Evolutionary conservation across 2,329 filamentous ascomycete genomes (phyloP).

Genomic region (Diaporthe vexans): DNA sequence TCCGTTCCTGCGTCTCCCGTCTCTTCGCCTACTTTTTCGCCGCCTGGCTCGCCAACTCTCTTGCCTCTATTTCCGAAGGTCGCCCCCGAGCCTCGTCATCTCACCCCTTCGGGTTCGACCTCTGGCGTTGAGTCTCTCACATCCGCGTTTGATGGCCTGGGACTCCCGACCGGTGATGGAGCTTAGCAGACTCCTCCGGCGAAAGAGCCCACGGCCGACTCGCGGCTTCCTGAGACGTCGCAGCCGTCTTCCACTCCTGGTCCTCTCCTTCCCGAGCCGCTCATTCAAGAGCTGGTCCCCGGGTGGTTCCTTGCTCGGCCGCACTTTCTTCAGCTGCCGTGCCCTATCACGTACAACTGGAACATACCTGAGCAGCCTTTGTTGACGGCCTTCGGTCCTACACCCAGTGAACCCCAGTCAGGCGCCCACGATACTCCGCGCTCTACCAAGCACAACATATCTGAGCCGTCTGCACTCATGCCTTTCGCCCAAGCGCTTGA

Average conservation of each 20-base stretch:
- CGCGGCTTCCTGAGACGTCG: neutral
- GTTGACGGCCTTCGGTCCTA: no score
- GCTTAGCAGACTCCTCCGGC: slow-evolving; percentile 6
- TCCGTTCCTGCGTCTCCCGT: neutral
- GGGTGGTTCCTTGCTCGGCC: no score
- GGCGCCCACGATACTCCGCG: no score
- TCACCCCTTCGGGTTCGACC: neutral
- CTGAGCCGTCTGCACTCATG: no score
- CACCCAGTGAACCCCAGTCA: no score
- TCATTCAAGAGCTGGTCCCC: neutral
- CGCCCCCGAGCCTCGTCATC: neutral
- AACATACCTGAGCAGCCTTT: no score
- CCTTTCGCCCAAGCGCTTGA: no score
- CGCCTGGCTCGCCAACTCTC: neutral
- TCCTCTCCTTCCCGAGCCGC: neutral
- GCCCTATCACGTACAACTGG: no score
- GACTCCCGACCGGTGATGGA: neutral
- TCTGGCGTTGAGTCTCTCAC: neutral
- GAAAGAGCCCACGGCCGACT: neutral
- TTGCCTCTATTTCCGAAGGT: no score
- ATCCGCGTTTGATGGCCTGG: neutral
- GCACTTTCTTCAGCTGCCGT: no score
- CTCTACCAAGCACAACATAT: no score
- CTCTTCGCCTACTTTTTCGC: neutral
- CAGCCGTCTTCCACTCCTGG: neutral